These are phyloP conservation scores for Suhomyces pyralidae DNA, from an alignment of 805 yeast genomes.

Conservation along the genomic window DNA sequence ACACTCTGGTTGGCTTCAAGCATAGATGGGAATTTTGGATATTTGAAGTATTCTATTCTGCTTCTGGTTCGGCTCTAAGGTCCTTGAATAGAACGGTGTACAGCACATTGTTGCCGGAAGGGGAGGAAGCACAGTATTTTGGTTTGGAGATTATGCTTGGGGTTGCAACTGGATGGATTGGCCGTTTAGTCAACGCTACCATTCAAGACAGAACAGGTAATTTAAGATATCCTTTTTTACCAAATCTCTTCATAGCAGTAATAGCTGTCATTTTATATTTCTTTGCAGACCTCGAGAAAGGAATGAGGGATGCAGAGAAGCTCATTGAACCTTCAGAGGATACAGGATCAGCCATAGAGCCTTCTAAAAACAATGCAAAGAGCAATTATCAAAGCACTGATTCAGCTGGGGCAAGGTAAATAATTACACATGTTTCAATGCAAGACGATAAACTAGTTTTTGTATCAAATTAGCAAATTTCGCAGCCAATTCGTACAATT, in stretches of 20 bases:
- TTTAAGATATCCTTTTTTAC: constrained; percentile 35
- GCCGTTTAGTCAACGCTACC: constrained; percentile 34
- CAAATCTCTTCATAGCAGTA: constrained; percentile 29
- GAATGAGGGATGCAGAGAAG: constrained; percentile 24
- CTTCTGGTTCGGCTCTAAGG: constrained; percentile 34
- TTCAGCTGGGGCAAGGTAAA: background rate
- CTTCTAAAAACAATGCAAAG: background rate
- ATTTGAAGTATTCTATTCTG: constrained; percentile 35
- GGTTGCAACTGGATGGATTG: constrained; percentile 42
- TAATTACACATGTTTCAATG: background rate
- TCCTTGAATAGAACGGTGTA: constrained; percentile 36
- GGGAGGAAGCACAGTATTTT: constrained; percentile 43
- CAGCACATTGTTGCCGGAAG: constrained; percentile 37
- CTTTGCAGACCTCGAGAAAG: constrained; percentile 29
- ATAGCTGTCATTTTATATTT: constrained; percentile 22
- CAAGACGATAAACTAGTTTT: background rate
- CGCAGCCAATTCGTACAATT: background rate
- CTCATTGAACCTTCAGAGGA: background rate
- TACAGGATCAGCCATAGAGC: background rate
- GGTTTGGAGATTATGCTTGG: constrained; percentile 42
- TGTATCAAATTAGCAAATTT: background rate
- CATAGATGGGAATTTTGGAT: constrained; percentile 44
- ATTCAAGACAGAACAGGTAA: constrained; percentile 40
- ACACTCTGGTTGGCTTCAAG: constrained; percentile 34
- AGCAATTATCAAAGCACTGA: background rate